These are phyloP conservation scores for Cryptosporidium xiaoi DNA, from an alignment of 169 alveolate genomes.

Conservation along the genomic window DNA sequence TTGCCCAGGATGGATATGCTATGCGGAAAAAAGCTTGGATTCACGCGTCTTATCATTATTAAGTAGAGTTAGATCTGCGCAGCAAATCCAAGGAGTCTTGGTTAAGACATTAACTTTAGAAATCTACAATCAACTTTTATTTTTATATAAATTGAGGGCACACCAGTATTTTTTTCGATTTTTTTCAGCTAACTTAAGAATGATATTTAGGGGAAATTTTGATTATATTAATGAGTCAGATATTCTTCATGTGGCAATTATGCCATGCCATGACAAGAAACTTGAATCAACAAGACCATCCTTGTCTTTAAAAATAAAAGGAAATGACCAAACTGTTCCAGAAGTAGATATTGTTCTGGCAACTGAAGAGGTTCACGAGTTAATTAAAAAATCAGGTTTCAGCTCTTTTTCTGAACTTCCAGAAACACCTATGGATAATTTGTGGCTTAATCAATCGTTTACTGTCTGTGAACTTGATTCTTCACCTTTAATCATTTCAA, in stretches of 20 bases:
- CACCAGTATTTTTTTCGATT: background rate
- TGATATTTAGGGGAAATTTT: background rate
- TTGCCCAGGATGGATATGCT: constrained; percentile 95
- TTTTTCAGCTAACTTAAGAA: background rate
- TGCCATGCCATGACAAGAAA: constrained; percentile 94
- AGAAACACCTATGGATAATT: constrained; percentile 39
- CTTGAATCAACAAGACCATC: constrained; percentile 88
- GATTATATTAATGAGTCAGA: constrained; percentile 66
- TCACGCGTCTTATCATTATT: constrained; percentile 83
- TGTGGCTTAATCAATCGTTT: constrained; percentile 58
- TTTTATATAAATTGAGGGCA: constrained; percentile 15
- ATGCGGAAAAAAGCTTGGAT: constrained; percentile 91
- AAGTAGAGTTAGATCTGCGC: constrained; percentile 90
- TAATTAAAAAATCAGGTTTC: constrained; percentile 34
- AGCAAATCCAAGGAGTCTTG: constrained; percentile 86
- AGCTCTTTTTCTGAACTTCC: constrained; percentile 45
- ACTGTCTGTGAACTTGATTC: background rate
- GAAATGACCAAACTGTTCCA: constrained; percentile 23
- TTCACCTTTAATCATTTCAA: background rate
- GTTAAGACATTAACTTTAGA: constrained; percentile 77
- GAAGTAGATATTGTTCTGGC: constrained; percentile 74
- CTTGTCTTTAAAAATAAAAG: constrained; percentile 1
- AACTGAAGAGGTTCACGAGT: constrained; percentile 30
- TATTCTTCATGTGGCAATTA: constrained; percentile 84
- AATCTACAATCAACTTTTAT: constrained; percentile 55